Percentiles rank a stretch among this genome's conserved stretches.
Evolutionary conservation across 2,329 filamentous ascomycete genomes (phyloP).

Genomic region (Aurifilum marmelostoma): DNA sequence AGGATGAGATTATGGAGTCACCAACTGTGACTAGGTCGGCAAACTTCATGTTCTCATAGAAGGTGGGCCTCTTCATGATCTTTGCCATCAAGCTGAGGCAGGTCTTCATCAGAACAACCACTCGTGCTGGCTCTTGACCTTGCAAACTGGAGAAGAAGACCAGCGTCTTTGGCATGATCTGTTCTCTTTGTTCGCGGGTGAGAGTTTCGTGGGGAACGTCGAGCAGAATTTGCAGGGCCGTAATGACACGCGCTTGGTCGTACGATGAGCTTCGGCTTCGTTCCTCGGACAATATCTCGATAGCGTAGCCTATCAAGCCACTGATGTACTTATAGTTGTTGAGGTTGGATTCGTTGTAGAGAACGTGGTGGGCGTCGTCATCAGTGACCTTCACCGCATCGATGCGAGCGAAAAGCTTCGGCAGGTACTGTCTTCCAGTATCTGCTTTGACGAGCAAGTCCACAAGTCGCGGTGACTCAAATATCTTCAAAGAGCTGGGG

Average conservation of each 20-base stretch:
- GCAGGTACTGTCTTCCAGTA: slow-evolving; percentile 19
- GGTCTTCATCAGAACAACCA: slow-evolving; percentile 34
- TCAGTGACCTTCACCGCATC: slow-evolving; percentile 9
- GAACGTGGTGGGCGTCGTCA: neutral
- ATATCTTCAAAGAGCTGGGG: slow-evolving; percentile 14
- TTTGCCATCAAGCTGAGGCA: slow-evolving; percentile 52
- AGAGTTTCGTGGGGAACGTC: slow-evolving; percentile 44
- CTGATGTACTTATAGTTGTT: slow-evolving; percentile 25
- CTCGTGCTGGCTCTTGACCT: slow-evolving; percentile 19
- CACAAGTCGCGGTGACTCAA: slow-evolving; percentile 15
- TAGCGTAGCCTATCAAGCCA: slow-evolving; percentile 23
- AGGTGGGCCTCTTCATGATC: slow-evolving; percentile 55
- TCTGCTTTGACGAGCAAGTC: slow-evolving; percentile 18
- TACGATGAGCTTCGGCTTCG: slow-evolving; percentile 7
- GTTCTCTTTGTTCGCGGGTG: slow-evolving; percentile 48
- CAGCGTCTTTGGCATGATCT: slow-evolving; percentile 43
- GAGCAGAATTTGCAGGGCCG: slow-evolving; percentile 34
- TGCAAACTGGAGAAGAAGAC: slow-evolving; percentile 34
- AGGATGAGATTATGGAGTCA: slow-evolving; percentile 24
- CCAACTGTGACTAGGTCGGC: slow-evolving; percentile 41
- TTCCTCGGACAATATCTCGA: slow-evolving; percentile 19
- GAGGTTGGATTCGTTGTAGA: slow-evolving; percentile 26
- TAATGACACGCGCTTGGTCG: slow-evolving; percentile 1
- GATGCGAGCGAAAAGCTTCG: slow-evolving; percentile 11
- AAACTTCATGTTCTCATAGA: slow-evolving; percentile 53